Conservation (phyloP, 2,329 filamentous ascomycete species). For the Claviceps maximensis region DNA sequence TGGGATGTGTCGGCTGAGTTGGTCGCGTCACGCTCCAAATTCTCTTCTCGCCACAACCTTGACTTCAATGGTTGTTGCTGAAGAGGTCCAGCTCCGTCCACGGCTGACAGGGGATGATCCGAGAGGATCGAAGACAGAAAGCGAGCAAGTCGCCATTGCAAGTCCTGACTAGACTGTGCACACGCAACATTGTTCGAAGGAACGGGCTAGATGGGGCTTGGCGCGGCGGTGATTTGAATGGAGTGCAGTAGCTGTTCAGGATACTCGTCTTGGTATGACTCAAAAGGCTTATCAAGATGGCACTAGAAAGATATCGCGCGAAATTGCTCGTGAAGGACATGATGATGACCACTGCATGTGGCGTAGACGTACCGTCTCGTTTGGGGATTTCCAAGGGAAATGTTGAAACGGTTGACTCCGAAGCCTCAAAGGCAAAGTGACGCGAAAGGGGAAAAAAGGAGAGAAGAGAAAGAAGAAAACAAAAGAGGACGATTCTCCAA, state of each 20-base stretch:
- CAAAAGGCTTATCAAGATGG: background rate
- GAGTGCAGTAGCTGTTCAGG: no score
- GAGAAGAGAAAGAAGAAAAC: background rate
- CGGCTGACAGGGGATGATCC: background rate
- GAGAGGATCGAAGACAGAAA: background rate
- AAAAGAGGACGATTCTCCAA: background rate
- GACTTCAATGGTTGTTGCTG: background rate
- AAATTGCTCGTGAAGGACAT: background rate
- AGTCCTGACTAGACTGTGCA: background rate
- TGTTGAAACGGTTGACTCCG: background rate
- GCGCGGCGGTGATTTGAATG: background rate
- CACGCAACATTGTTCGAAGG: background rate
- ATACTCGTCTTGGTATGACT: no score
- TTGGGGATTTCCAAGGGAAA: background rate
- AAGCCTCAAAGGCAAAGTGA: background rate
- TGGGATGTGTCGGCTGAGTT: background rate
- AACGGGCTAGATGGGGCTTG: background rate
- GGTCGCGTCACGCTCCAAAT: background rate
- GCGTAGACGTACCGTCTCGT: conserved; percentile 1
- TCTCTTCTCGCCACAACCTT: background rate
- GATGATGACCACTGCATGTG: background rate
- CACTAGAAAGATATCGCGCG: background rate
- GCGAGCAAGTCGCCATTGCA: conserved; percentile 4
- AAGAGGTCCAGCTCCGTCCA: background rate
- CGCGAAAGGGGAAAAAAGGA: background rate